Conservation (phyloP, 345 rosid genomes). For the Turritis glabra region DNA sequence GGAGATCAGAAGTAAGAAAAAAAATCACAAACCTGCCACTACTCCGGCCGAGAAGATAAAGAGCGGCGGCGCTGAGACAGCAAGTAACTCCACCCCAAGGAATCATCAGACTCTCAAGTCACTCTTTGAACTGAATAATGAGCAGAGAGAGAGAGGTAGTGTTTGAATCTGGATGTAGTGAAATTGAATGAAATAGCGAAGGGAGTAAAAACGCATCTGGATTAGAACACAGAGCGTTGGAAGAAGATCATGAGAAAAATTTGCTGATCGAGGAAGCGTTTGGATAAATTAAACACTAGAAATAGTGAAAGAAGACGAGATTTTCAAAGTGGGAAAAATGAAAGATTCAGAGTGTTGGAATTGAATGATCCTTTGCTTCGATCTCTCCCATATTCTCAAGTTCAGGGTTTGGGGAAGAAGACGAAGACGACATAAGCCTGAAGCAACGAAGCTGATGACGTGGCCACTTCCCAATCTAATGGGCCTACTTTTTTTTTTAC, state of each 20-base stretch:
- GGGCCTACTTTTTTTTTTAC: constrained; percentile 8
- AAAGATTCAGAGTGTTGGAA: not conserved
- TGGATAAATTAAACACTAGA: not conserved
- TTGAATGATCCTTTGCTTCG: constrained; percentile 29
- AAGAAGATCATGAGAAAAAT: constrained; percentile 3
- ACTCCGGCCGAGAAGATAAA: constrained; percentile 86
- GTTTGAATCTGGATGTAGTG: not conserved
- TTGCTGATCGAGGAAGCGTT: not conserved
- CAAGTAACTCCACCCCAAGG: constrained; percentile 93
- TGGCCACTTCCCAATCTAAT: not conserved
- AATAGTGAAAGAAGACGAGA: not conserved
- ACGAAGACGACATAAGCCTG: constrained; percentile 17
- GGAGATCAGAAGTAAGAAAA: constrained; percentile 5
- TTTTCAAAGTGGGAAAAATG: not conserved
- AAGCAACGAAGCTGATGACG: constrained; percentile 37
- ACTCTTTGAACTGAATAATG: not conserved
- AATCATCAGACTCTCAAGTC: constrained; percentile 43
- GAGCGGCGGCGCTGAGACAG: constrained; percentile 89
- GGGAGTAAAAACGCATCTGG: not conserved
- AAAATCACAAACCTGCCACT: constrained; percentile 65
- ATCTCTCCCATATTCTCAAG: not conserved
- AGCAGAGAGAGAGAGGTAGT: not conserved
- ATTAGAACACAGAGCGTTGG: not conserved
- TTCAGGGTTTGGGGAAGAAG: constrained; percentile 23
- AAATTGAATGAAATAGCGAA: not conserved